Base-by-base conservation (phyloP, 1,139 yeast genomes). In the Meyerozyma smithsonii region DNA sequence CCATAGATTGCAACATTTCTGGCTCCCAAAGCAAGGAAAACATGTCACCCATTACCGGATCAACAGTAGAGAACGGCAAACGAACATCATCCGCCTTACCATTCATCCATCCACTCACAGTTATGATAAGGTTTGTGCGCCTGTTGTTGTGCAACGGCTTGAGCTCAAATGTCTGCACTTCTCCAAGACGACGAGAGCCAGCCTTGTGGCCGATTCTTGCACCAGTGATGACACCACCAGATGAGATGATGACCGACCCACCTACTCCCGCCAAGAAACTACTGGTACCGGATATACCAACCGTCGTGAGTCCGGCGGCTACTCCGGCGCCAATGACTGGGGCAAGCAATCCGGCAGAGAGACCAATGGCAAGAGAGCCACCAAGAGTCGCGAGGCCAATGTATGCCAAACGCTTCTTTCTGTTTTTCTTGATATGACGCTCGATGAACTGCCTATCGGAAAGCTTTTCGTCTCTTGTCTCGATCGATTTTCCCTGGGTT, bases 291-390 rank as follows among this genome's bases (percentile, higher is more conserved):
- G 87, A 72, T 20, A 94, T 85, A 20, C 99, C 99, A 23, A 92
- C 80, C 0, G 98, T 92, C 0, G 97, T 84, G 35, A 94, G 69
- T 8, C 98, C 99, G 3, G 98, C 97, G 2, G 98, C 98, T 20
- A 94, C 59, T 51, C 99, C 98, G 1, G 97, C 97, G 35, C 98
- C 98, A 54, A 94, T 94, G 4, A 94, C 96, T 0, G 99, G 99
- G 0, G 98, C 98, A 38, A 94, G 67, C 36, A 94, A 64, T 3
- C 99, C 99, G 11, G 96, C 97, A 41, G 97, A 87, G 23, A 94
- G 69, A 2, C 98, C 98, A 43, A 94, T 79, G 1, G 95, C 96
- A 23, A 94, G 69, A 0, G 96, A 90, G 1, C 99, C 99, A 12
- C 98, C 97, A n/a, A 90, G 72, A 3, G 97, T 92, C 0, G 98